Conservation (phyloP, 805 yeast species). For the Candida arabinofermentans region DNA sequence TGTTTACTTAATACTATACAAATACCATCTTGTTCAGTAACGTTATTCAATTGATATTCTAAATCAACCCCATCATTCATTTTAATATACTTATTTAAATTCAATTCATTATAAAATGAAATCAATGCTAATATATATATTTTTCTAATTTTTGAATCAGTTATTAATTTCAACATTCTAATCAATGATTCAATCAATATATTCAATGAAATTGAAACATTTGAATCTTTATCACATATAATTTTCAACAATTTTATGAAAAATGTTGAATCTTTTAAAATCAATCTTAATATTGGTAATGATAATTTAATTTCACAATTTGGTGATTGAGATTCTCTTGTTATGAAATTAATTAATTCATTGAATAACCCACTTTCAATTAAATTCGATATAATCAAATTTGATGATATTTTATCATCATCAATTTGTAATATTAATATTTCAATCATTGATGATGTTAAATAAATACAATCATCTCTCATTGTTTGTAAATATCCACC, state of each 20-base stretch:
- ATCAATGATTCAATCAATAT: slow-evolving; percentile 23
- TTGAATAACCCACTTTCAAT: slow-evolving; percentile 43
- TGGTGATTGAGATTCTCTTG: slow-evolving; percentile 41
- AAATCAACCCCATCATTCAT: slow-evolving; percentile 16
- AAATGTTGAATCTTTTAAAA: slow-evolving; percentile 31
- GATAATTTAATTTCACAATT: slow-evolving; percentile 38
- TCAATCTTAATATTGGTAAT: slow-evolving; percentile 37
- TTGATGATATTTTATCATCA: slow-evolving; percentile 9
- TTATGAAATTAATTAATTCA: slow-evolving; percentile 37
- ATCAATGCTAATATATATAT: slow-evolving; percentile 29
- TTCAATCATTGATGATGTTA: slow-evolving; percentile 53
- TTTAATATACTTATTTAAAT: slow-evolving; percentile 9
- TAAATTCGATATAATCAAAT: slow-evolving; percentile 22
- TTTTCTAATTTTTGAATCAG: slow-evolving; percentile 74
- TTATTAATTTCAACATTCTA: slow-evolving; percentile 43
- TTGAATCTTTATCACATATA: slow-evolving; percentile 25
- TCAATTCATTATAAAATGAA: slow-evolving; percentile 23
- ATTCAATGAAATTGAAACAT: slow-evolving; percentile 14
- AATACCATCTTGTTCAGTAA: slow-evolving; percentile 18
- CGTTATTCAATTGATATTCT: slow-evolving; percentile 25
- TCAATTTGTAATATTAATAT: slow-evolving; percentile 37
- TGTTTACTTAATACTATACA: slow-evolving; percentile 19
- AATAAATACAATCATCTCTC: slow-evolving; percentile 66
- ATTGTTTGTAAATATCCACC: slow-evolving; percentile 52
- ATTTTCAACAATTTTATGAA: slow-evolving; percentile 33